Base-by-base conservation (phyloP, 2,329 filamentous ascomycete genomes). In the Arthroderma sp. region DNA sequence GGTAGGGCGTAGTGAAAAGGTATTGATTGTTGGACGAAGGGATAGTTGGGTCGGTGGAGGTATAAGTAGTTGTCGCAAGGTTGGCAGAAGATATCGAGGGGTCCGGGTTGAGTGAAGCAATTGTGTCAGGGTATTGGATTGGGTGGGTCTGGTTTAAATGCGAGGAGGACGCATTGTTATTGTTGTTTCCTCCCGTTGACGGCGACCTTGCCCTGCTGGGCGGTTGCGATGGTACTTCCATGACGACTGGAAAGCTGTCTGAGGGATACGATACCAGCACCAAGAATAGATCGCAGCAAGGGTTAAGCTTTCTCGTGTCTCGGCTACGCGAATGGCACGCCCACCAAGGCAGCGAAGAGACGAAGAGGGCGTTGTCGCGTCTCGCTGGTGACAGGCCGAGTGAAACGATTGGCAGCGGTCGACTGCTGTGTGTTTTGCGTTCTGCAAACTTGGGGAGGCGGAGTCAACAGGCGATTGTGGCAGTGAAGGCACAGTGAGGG, bases 1-100 rank as follows among this genome's bases (percentile, higher is more conserved):
- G 55, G 47, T 65, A 68, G 33, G 55, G 51, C 40, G 57, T 48
- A 40, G 58, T 52, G 47, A 64, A 61, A 43, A 54, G 57, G 49
- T 63, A 64, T 44, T 61, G 52, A 44, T 67, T 57, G 45, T 57
- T 51, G 47, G 31, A 28, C 29, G 39, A 31, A 11, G 39, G 32
- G 9, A 31, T 22, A 32, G 39, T 41, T 31, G 29, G 39, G 27
- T 41, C 32, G 15, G 8, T 41, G 29, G 30, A 30, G 38, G 10
- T 22, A 41, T 32, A 31, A 33, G 32, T 41, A 31, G 29, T 29
- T 29, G 38, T 28, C 28, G 27, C 31, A 29, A 9, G 34, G 39
- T 8, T 32, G 39, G 8, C 34, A 30, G 28, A 34, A 8, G 32
- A 5, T 41, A 31, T 33, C 34, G 39, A 31, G 22, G 34, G n/a